Evolutionary conservation across 2,329 filamentous ascomycete species (phyloP).

Genomic region (Cordyceps farinosa): DNA sequence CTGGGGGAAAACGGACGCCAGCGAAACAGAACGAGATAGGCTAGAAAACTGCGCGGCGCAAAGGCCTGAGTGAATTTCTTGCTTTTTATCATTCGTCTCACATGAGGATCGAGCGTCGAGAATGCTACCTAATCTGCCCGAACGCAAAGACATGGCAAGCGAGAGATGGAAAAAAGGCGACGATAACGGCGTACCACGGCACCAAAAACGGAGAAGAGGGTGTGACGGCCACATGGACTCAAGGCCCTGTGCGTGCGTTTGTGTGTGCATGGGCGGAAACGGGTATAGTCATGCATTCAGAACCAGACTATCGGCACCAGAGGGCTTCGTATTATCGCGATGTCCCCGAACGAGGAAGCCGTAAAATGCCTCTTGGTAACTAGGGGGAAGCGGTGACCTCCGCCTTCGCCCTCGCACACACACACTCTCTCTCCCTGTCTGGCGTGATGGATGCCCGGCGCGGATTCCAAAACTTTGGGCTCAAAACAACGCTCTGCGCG

Average conservation of each 20-base stretch:
- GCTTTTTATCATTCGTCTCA: neutral
- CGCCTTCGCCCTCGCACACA: neutral
- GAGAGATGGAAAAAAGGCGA: neutral
- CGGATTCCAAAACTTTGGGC: slow-evolving; percentile 7
- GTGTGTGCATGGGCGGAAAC: neutral
- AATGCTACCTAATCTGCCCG: neutral
- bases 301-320: neutral
- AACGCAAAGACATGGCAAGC: neutral
- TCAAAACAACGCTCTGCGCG: slow-evolving; percentile 13
- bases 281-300: neutral
- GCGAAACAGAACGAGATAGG: slow-evolving; percentile 2
- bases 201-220: neutral
- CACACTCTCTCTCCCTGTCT: neutral
- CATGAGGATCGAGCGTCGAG: slow-evolving; percentile 3
- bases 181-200: neutral
- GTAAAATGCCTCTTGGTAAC: slow-evolving; percentile 3
- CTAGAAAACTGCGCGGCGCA: neutral
- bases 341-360: neutral
- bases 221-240: neutral
- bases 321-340: slow-evolving; percentile 6
- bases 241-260: neutral
- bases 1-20: slow-evolving; percentile 5
- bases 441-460: neutral
- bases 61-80: neutral
- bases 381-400: slow-evolving; percentile 10